Evolutionary conservation across 2,329 filamentous ascomycete genomes (phyloP), one percentile per base, ranked within the genome.

Genomic region (Graphiopsis chlorocephala): DNA sequence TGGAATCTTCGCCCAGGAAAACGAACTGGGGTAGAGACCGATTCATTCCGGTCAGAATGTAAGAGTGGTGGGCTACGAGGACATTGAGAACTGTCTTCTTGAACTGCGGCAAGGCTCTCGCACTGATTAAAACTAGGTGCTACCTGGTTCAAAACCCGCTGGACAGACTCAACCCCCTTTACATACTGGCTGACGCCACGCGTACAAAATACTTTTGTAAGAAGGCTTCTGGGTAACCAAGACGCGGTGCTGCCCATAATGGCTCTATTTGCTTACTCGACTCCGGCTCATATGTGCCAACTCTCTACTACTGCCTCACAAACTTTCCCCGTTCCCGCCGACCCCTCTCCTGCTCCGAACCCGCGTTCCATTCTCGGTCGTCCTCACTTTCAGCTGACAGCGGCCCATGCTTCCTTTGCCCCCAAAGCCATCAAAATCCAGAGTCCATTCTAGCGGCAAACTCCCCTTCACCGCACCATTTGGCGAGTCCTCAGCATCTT

Each of bases 371-470:
- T 11, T 69, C 66, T 28, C 69, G 60, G 61, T 75, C 72, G 47
- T 72, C 72, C 70, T 79, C 2, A 81, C 76, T 65, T 79, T 81
- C 4, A 79, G 70, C 52, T 74, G 72, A 17, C 77, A 75, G 23
- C 78, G 71, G 0, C 76, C 77, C 75, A 80, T 80, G 29, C 76
- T 76, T 0, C 78, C 79, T 53, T 73, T 74, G 0, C 72, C 73
- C 3, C 68, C 70, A 57, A 71, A 75, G 0, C 75, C 76, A 10
- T 76, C 72, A 61, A 82, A 81, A 61, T 78, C 76, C 55, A 83
- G 65, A 38, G 67, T 74, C 80, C 80, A 82, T 4, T 78, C 75
- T 42, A 82, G 67, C 35, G 74, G 74, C 26, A 82, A 67, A 58
- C 72, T 69, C 1, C 74, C 73, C 53, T 77, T 76, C 11, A 66